Base-by-base conservation (phyloP, 371 early-diverging fungal genomes). In the Saksenaea oblongispora region DNA sequence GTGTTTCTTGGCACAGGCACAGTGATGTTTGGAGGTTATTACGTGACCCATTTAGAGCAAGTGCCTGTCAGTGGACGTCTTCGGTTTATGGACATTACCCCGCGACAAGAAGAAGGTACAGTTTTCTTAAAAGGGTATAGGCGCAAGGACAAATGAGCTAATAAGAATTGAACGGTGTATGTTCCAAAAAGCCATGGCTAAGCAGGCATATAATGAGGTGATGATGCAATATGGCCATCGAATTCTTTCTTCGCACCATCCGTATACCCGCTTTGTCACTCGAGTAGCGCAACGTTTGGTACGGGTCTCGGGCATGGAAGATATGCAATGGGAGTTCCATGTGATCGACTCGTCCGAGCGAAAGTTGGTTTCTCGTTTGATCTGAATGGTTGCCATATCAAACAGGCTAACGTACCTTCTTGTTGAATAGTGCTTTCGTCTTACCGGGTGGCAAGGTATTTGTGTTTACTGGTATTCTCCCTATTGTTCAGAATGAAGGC, bases 371-470 rank as follows among this genome's bases (percentile, higher is more conserved):
- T 41, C 15, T 10, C 10, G 8, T 3, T 53, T 18, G 10, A 11
- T 41, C 31, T 31, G 31, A 31, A 31, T 31, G 31, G 7, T 31
- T 37, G 14, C 37, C 22, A 11, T 15, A 41, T 0, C 17, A n/a
- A 37, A 41, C 24, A 18, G 47, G 47, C 47, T 5, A 26, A 13
- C 17, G 31, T 17, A 24, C 18, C n/a, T 39, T 34, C 18, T 37
- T 22, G 8, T n/a, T 13, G 35, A 8, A 1, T 55, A 82, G 82
- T 73, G 98, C 98, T 0, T 95, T 97, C 74, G 97, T 97, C 11
- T 74, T 96, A 42, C 98, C 98, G 0, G 92, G 93, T 47, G 94
- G 95, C 34, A 95, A 95, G 71, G 90, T 96, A 0, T 97, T 95
- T 84, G 96, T 95, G 15, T 95, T 97, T 69, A 91, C 94, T 18